A percentile compares a stretch with the other conserved stretches of the same genome.
These are phyloP conservation scores for Phaeotremella fagi DNA, from an alignment of 768 basidiomycete genomes.

Conservation along the genomic window DNA sequence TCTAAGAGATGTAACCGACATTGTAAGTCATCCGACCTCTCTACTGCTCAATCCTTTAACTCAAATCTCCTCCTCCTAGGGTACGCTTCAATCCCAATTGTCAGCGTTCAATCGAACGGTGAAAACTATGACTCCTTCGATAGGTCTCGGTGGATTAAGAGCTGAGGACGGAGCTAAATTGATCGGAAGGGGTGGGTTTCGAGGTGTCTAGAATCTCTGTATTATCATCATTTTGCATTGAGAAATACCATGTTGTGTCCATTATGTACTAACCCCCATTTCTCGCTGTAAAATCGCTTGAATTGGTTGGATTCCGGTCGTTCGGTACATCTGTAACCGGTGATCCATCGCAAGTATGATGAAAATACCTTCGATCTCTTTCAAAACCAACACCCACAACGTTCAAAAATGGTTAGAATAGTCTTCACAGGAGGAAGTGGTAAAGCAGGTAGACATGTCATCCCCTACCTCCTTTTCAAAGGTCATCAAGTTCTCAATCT, in stretches of 20 bases:
- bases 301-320: too few species aligned
- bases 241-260: too few species aligned
- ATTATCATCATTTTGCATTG: background rate
- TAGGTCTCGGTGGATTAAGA: conserved; percentile 32
- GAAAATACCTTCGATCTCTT: too few species aligned
- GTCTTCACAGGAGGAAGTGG: conserved; percentile 45
- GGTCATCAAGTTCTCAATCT: conserved; percentile 46
- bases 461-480: conserved; percentile 41
- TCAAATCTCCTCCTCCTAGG: conserved; percentile 17
- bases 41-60: background rate
- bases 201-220: background rate
- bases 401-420: conserved; percentile 16
- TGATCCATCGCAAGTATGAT: too few species aligned
- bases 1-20: conserved; percentile 27
- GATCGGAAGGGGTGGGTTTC: conserved; percentile 15
- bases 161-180: conserved; percentile 21
- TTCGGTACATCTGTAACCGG: too few species aligned
- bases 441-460: conserved; percentile 44
- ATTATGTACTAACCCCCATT: too few species aligned
- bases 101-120: conserved; percentile 36
- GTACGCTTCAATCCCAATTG: conserved; percentile 27
- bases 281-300: background rate
- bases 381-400: background rate
- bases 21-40: conserved; percentile 22
- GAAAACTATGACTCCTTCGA: conserved; percentile 38